phyloP scores from a whole-genome alignment of 2,329 filamentous ascomycete species.

The Cercospora sp. region DNA sequence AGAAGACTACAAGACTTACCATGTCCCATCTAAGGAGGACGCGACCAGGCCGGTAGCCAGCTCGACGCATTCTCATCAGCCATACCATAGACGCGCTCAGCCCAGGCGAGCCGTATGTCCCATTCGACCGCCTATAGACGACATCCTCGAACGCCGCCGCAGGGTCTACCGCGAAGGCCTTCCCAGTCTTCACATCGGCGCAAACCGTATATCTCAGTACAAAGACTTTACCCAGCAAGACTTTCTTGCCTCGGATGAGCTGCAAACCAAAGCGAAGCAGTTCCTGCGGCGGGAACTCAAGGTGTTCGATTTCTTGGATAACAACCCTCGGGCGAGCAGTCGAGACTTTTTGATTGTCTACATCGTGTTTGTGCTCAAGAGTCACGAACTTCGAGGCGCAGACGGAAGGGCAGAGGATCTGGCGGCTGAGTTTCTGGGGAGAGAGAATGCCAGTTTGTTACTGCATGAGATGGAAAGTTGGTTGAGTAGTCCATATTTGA shows the following conservation, averaged over 20 bases:
- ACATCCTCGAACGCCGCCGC: constrained; percentile 61
- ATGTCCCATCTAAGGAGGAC: constrained; percentile 17
- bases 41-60: not conserved
- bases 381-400: constrained; percentile 76
- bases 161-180: constrained; percentile 71
- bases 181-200: constrained; percentile 79
- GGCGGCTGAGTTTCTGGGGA: constrained; percentile 74
- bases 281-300: constrained; percentile 83
- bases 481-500: constrained; percentile 75
- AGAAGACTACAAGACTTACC: constrained; percentile 60
- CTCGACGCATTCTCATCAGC: constrained; percentile 2
- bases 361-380: constrained; percentile 78
- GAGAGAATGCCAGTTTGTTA: constrained; percentile 71
- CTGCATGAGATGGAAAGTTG: constrained; percentile 83
- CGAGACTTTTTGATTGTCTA: constrained; percentile 82
- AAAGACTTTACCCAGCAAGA: constrained; percentile 68
- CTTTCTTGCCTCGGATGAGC: constrained; percentile 64
- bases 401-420: constrained; percentile 77
- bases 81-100: constrained; percentile 8
- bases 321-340: constrained; percentile 30
- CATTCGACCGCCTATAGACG: constrained; percentile 18
- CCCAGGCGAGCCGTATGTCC: not conserved
- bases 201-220: constrained; percentile 76
- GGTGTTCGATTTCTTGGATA: constrained; percentile 73
- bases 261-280: constrained; percentile 73